Conservation (phyloP, 1,284 basidiomycete species). For the Ceratobasidium sp. region DNA sequence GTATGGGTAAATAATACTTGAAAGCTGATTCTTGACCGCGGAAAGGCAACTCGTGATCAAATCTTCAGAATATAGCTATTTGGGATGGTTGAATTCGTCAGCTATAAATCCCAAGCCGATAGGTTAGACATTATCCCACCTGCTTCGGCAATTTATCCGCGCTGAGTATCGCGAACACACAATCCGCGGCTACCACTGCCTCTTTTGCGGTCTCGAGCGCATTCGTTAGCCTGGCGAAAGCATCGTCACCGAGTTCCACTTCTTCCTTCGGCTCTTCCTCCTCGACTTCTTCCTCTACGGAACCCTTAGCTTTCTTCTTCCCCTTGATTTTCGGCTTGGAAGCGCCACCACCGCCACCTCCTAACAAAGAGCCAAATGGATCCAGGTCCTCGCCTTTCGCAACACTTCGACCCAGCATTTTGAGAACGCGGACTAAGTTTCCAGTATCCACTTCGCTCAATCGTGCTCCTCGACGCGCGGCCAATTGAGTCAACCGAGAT, state of each 20-base stretch:
- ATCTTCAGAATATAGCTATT: conserved; percentile 89
- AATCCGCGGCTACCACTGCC: conserved; percentile 81
- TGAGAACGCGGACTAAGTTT: conserved; percentile 68
- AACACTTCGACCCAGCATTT: conserved; percentile 78
- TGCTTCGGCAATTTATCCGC: conserved; percentile 84
- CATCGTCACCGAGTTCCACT: conserved; percentile 57
- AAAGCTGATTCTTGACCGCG: conserved; percentile 80
- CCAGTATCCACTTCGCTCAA: conserved; percentile 71
- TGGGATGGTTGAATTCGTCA: conserved; percentile 9
- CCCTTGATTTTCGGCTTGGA: conserved; percentile 51
- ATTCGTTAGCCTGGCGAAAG: conserved; percentile 59
- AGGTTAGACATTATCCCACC: conserved; percentile 56
- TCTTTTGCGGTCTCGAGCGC: conserved; percentile 67
- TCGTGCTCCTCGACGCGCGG: conserved; percentile 53
- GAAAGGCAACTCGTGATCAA: conserved; percentile 79
- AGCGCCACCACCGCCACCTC: conserved; percentile 47
- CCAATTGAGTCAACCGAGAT: conserved; percentile 67
- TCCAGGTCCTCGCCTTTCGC: conserved; percentile 73
- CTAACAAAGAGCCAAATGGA: conserved; percentile 59
- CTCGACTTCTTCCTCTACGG: conserved; percentile 43
- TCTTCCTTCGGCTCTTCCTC: conserved; percentile 43
- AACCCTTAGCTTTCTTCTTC: conserved; percentile 47
- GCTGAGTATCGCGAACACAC: conserved; percentile 76
- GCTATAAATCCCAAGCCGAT: background rate
- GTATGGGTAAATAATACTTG: conserved; percentile 84